These are phyloP conservation scores for Miamiensis avidus DNA, from an alignment of 169 alveolate genomes.

Conservation along the genomic window DNA sequence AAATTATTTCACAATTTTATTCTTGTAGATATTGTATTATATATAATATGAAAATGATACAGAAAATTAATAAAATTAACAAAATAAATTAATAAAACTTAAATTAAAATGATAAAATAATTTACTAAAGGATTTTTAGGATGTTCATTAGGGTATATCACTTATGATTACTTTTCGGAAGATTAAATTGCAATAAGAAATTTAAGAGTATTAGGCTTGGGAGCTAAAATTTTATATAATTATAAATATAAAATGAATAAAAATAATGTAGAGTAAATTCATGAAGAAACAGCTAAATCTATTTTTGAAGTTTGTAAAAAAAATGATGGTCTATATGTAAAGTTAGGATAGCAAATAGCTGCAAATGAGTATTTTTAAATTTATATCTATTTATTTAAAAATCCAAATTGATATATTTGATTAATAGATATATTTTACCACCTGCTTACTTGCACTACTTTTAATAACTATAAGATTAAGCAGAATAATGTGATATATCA, in stretches of 20 bases:
- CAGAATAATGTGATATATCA: conserved; percentile 16
- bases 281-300: conserved; percentile 34
- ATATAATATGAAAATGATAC: too few relatives aligned
- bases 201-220: conserved; percentile 25
- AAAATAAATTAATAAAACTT: too few relatives aligned
- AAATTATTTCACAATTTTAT: too few relatives aligned
- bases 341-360: conserved; percentile 44
- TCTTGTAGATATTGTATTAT: too few relatives aligned
- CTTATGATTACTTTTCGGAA: conserved; percentile 11
- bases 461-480: conserved; percentile 38
- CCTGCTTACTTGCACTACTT: conserved; percentile 43
- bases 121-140: too few relatives aligned
- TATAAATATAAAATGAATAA: conserved; percentile 31
- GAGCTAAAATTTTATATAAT: conserved; percentile 24
- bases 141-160: neutral
- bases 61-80: too few relatives aligned
- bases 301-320: conserved; percentile 33
- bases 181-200: conserved; percentile 26
- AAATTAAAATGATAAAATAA: too few relatives aligned
- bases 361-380: conserved; percentile 18
- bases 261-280: conserved; percentile 36
- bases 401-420: too few relatives aligned
- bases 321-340: conserved; percentile 49
- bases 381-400: too few relatives aligned
- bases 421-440: conserved; percentile 4